Evolutionary conservation across 2,329 filamentous ascomycete species (phyloP).

Genomic region (Karstenula rhodostoma): DNA sequence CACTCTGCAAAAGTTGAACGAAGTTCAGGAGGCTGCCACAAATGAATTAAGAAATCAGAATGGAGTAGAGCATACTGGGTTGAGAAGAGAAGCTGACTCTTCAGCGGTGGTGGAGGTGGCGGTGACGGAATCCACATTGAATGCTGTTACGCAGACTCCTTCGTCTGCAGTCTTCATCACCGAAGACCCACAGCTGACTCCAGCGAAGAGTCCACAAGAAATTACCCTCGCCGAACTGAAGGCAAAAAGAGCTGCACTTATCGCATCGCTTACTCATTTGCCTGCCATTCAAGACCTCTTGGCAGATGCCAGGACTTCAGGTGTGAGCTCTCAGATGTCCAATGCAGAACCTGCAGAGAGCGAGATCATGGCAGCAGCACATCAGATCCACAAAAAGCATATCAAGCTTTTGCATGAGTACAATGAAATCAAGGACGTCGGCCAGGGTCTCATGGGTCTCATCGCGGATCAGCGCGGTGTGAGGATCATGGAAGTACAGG

Average conservation of each 20-base stretch:
- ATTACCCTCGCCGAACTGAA: constrained; percentile 57
- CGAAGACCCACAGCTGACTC: constrained; percentile 1
- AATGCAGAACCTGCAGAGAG: constrained; percentile 38
- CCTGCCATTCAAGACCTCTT: constrained; percentile 46
- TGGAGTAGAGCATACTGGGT: not conserved
- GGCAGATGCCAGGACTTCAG: constrained; percentile 36
- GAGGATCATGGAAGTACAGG: constrained; percentile 59
- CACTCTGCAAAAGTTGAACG: not conserved
- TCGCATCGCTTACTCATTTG: constrained; percentile 40
- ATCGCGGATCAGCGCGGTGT: constrained; percentile 71
- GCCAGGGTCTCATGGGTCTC: constrained; percentile 70
- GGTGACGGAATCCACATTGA: not conserved
- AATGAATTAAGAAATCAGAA: not conserved
- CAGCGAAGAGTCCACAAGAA: constrained; percentile 53
- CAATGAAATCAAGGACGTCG: constrained; percentile 75
- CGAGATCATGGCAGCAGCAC: constrained; percentile 53
- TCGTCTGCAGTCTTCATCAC: not conserved
- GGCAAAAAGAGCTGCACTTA: constrained; percentile 50
- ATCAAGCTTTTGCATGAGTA: constrained; percentile 73
- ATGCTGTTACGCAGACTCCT: not conserved
- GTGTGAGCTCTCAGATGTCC: constrained; percentile 19
- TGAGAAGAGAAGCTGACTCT: too few relatives aligned
- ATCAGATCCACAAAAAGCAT: constrained; percentile 66
- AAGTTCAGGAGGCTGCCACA: not conserved
- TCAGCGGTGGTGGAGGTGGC: not conserved